These are phyloP conservation scores for Geranium rotundifolium DNA, from an alignment of 345 rosid genomes.

Conservation along the genomic window DNA sequence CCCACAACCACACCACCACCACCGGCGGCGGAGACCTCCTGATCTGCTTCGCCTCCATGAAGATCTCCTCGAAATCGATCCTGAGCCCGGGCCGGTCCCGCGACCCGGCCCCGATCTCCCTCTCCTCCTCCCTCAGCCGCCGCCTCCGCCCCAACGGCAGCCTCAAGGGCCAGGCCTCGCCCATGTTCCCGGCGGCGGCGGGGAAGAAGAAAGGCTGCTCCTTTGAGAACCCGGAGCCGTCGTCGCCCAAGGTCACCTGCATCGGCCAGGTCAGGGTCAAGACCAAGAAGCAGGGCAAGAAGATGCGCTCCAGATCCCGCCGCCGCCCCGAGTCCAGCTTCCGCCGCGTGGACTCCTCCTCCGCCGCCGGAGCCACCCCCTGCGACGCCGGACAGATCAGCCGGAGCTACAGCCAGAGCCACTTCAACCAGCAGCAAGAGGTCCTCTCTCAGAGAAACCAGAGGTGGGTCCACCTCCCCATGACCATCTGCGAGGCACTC, in stretches of 20 bases:
- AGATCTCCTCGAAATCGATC: constrained; percentile 62
- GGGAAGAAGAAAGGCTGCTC: constrained; percentile 50
- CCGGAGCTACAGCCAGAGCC: constrained; percentile 9
- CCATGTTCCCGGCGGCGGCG: constrained; percentile 61
- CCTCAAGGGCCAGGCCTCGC: constrained; percentile 67
- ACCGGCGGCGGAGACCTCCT: constrained; percentile 44
- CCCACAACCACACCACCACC: constrained; percentile 7
- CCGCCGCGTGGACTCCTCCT: constrained; percentile 32
- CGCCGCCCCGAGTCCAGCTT: constrained; percentile 61
- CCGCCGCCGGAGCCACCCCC: constrained; percentile 6
- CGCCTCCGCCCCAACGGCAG: constrained; percentile 63
- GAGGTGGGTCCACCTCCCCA: constrained; percentile 79
- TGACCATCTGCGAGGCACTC: constrained; percentile 71
- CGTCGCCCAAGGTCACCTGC: constrained; percentile 94
- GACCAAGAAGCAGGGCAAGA: constrained; percentile 85
- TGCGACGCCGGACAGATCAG: background rate
- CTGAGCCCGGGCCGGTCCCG: constrained; percentile 59
- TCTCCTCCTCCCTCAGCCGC: constrained; percentile 71
- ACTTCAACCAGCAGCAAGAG: constrained; percentile 24
- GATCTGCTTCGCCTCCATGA: constrained; percentile 92
- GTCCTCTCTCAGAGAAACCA: constrained; percentile 43
- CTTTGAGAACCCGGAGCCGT: constrained; percentile 74
- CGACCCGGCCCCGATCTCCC: constrained; percentile 62
- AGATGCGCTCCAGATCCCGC: constrained; percentile 52
- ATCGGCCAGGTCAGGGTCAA: constrained; percentile 98